A percentile compares a stretch with the other conserved stretches of the same genome.
phyloP scores from a whole-genome alignment of 768 basidiomycete species.

The Strobilomyces echinocephalus region DNA sequence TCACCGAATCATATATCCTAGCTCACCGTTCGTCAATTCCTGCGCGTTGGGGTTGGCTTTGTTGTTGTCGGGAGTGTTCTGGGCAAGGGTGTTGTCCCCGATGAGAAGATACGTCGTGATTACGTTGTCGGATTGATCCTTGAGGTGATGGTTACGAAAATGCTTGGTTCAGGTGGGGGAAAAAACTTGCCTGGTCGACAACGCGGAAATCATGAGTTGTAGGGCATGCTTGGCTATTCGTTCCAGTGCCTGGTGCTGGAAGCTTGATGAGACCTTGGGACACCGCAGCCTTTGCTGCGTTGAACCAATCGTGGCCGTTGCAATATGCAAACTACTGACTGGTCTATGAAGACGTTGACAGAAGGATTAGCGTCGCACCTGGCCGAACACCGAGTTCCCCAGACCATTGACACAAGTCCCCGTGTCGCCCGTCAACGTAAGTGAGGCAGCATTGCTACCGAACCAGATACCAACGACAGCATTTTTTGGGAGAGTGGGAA shows the following conservation, averaged over 20 bases:
- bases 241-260: slow-evolving; percentile 18
- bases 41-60: slow-evolving; percentile 22
- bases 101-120: slow-evolving; percentile 27
- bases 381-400: slow-evolving; percentile 21
- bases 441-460: slow-evolving; percentile 22
- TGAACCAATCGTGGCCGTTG: slow-evolving; percentile 24
- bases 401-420: slow-evolving; percentile 22
- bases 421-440: slow-evolving; percentile 23
- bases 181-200: slow-evolving; percentile 20
- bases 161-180: not conserved
- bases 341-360: not conserved
- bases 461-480: slow-evolving; percentile 28
- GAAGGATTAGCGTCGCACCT: slow-evolving; percentile 7
- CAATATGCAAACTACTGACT: slow-evolving; percentile 21
- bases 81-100: slow-evolving; percentile 19
- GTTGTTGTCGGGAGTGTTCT: slow-evolving; percentile 23
- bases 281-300: slow-evolving; percentile 19
- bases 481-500: slow-evolving; percentile 21
- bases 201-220: slow-evolving; percentile 26
- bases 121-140: slow-evolving; percentile 29
- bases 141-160: not conserved
- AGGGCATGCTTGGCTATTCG: slow-evolving; percentile 20
- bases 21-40: slow-evolving; percentile 23
- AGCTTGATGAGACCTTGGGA: slow-evolving; percentile 16
- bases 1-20: not conserved